Percentiles rank a stretch among this genome's conserved stretches.
Evolutionary conservation across 2,329 filamentous ascomycete species (phyloP).

Genomic region (Penicillium sp.): DNA sequence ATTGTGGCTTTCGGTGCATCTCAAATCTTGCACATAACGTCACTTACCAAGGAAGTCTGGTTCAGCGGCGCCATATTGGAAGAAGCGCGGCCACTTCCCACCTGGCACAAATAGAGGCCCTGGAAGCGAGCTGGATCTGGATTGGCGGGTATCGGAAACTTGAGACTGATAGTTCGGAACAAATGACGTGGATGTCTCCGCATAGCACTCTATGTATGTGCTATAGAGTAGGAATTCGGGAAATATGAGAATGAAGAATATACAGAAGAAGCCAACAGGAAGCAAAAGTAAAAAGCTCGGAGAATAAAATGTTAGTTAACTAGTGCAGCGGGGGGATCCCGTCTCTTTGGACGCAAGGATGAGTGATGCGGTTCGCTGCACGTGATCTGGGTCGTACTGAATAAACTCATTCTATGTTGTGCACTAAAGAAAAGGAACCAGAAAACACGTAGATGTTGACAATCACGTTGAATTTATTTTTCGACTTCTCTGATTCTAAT

Average conservation of each 20-base stretch:
- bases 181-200: not conserved
- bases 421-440: too few relatives aligned
- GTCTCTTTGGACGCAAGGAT: not conserved
- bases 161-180: not conserved
- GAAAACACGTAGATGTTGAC: too few relatives aligned
- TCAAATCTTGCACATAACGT: not conserved
- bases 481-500: too few relatives aligned
- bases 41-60: constrained; percentile 1
- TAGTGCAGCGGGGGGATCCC: not conserved
- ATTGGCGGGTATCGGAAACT: not conserved
- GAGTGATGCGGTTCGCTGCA: not conserved
- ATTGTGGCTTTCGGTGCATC: not conserved
- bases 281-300: not conserved
- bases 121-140: not conserved
- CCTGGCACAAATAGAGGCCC: not conserved
- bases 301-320: not conserved
- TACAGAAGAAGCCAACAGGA: not conserved
- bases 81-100: not conserved
- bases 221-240: not conserved
- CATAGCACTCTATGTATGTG: not conserved
- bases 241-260: not conserved
- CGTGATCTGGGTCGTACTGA: not conserved
- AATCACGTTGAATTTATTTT: too few relatives aligned
- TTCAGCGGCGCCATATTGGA: constrained; percentile 3
- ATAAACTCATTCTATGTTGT: not conserved